Percentiles rank a stretch among this genome's conserved stretches.
phyloP scores from a whole-genome alignment of 805 yeast genomes.

The Saturnispora gosingensis region DNA sequence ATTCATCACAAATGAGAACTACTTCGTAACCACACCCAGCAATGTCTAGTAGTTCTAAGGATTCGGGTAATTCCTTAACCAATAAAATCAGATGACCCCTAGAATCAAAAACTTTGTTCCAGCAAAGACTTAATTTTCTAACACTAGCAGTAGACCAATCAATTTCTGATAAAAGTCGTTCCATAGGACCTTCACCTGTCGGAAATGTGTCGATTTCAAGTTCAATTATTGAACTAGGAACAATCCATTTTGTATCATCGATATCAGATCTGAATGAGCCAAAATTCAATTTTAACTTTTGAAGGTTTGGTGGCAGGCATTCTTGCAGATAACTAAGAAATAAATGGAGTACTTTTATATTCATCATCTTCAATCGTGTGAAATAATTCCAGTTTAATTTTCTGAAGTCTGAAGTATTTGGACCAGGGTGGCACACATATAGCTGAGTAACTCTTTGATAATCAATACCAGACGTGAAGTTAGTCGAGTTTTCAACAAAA shows the following conservation, averaged over 20 bases:
- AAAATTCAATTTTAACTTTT: slow-evolving; percentile 6
- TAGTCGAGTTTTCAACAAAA: slow-evolving; percentile 4
- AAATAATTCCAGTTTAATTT: slow-evolving; percentile 5
- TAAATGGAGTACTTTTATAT: slow-evolving; percentile 5
- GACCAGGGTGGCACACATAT: slow-evolving; percentile 8
- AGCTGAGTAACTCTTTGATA: slow-evolving; percentile 4
- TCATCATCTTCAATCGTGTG: slow-evolving; percentile 1
- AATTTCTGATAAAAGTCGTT: neutral
- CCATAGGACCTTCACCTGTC: slow-evolving; percentile 6
- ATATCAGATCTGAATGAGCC: slow-evolving; percentile 1
- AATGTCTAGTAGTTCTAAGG: slow-evolving; percentile 5
- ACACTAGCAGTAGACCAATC: slow-evolving; percentile 3
- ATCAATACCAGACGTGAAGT: slow-evolving; percentile 2
- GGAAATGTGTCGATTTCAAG: slow-evolving; percentile 7
- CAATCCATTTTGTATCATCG: slow-evolving; percentile 2
- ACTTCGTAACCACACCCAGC: slow-evolving; percentile 9
- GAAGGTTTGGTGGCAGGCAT: slow-evolving; percentile 3
- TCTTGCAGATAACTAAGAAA: slow-evolving; percentile 2
- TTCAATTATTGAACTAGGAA: slow-evolving; percentile 5
- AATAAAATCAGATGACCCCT: slow-evolving; percentile 4
- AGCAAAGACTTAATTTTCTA: slow-evolving; percentile 5
- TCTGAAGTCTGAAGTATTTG: slow-evolving; percentile 4
- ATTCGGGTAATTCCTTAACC: slow-evolving; percentile 2
- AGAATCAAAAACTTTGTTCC: slow-evolving; percentile 7
- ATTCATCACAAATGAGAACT: slow-evolving; percentile 5